A percentile compares a stretch with the other conserved stretches of the same genome.
phyloP scores from a whole-genome alignment of 1,139 yeast genomes.

The Torulaspora pretoriensis region DNA sequence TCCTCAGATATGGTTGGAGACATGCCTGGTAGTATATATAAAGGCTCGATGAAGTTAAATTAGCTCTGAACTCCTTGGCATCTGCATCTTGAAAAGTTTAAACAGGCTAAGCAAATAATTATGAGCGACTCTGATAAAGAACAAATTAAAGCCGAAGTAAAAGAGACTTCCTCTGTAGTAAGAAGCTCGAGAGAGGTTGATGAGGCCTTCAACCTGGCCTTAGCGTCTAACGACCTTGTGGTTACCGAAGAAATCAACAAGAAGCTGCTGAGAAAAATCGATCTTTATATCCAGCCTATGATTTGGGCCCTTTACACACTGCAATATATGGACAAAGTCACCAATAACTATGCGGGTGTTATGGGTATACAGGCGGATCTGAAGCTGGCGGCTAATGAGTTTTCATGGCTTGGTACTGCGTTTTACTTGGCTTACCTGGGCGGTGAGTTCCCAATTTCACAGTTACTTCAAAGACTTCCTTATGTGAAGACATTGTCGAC shows the following conservation, averaged over 20 bases:
- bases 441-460: constrained; percentile 38
- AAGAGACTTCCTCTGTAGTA: constrained; percentile 1
- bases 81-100: neutral
- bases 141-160: neutral
- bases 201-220: constrained; percentile 36
- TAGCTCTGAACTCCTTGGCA: too few species aligned
- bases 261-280: constrained; percentile 46
- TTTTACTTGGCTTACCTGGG: constrained; percentile 50
- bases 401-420: constrained; percentile 51
- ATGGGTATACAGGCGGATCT: constrained; percentile 47
- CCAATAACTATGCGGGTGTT: constrained; percentile 54
- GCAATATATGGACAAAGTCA: constrained; percentile 62
- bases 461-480: constrained; percentile 17
- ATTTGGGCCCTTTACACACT: constrained; percentile 51
- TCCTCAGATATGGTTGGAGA: too few species aligned
- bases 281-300: constrained; percentile 48
- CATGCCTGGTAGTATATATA: neutral
- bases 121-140: constrained; percentile 2
- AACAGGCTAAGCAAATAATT: neutral
- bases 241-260: constrained; percentile 33
- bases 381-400: constrained; percentile 46
- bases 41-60: neutral
- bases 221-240: constrained; percentile 27
- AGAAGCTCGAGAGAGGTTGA: constrained; percentile 35
- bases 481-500: constrained; percentile 37